These are phyloP conservation scores for Aspergillus haitiensis DNA, from an alignment of 495 filamentous ascomycete species.

Conservation along the genomic window DNA sequence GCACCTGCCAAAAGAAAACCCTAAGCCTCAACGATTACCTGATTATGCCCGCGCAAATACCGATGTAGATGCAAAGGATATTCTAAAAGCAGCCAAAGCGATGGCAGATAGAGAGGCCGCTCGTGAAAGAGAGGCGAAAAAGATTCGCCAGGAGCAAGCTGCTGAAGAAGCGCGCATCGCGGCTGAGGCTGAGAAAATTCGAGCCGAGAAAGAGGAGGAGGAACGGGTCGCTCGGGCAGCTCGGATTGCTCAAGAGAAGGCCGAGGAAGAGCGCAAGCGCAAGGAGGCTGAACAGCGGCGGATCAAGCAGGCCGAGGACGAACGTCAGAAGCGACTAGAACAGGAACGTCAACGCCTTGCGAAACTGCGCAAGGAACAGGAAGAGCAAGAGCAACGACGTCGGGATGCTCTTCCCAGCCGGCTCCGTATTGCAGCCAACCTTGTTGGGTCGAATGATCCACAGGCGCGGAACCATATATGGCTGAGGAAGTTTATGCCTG, in stretches of 20 bases:
- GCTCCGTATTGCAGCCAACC: conserved; percentile 49
- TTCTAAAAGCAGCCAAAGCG: conserved; percentile 17
- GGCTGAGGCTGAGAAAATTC: conserved; percentile 49
- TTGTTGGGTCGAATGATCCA: conserved; percentile 49
- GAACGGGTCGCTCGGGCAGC: conserved; percentile 44
- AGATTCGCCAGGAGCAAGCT: conserved; percentile 24
- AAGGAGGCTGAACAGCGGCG: conserved; percentile 54
- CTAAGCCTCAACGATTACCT: conserved; percentile 26
- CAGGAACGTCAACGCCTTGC: conserved; percentile 55
- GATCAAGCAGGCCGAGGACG: conserved; percentile 56
- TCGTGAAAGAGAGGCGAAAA: conserved; percentile 32
- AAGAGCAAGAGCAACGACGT: conserved; percentile 57
- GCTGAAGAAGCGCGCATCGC: conserved; percentile 42
- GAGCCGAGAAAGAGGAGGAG: conserved; percentile 45
- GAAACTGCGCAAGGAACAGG: conserved; percentile 50
- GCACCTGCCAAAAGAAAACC: conserved; percentile 37
- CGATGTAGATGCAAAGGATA: conserved; percentile 31
- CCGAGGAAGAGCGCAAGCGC: conserved; percentile 53
- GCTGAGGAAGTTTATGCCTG: conserved; percentile 53
- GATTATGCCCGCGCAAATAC: conserved; percentile 44
- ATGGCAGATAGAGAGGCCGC: conserved; percentile 39
- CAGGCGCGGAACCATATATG: conserved; percentile 45
- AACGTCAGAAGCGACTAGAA: conserved; percentile 53
- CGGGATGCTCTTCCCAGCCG: conserved; percentile 57
- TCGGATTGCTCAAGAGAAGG: conserved; percentile 47